Evolutionary conservation across 2,329 filamentous ascomycete species (phyloP), one percentile per base, ranked within the genome.

Genomic region (Fusarium poae): DNA sequence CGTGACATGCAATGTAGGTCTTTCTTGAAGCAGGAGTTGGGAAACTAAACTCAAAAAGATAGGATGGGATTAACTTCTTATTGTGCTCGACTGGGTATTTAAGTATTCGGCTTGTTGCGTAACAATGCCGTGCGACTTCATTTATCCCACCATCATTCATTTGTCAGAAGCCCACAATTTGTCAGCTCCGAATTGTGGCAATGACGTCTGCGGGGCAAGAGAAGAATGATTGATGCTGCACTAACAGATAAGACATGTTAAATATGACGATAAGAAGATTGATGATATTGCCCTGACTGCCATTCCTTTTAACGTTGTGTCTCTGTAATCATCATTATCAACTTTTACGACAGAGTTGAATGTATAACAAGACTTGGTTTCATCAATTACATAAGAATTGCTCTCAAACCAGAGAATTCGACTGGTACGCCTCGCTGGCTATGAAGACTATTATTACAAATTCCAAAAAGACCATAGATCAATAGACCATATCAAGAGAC

Each of bases 181-280:
- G 60, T 65, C 21, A 60, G 53, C 62, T 46, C 15, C 3, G 25
- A 21, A 45, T 40, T 52, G 12, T 45, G 20, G 16, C 57, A 13
- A 65, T 65, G 62, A 65, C 62, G 62, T 65, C 18, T 65, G 60
- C 40, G 60, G 60, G 62, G 62, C 16, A 16, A 9, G 3, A 0
- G 27, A 7, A 43, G 15, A 0, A 2, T 7, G 37, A 0, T 2
- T 7, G 37, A 1, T 63, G 2, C 5, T 5, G 11, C 29, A 51
- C 53, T 65, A 65, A 60, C 62, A 52, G 35, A 65, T 53, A 43
- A 25, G 30, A 37, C 4, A 11, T 20, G 1, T 11, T 12, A 5
- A 34, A 0, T 0, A 20, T 9, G 29, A 5, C 30, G n/a, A 29
- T 18, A 3, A 3, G 11, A 4, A 1, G 4, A 1, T 3, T 11